Evolutionary conservation across 805 yeast genomes (phyloP).

Genomic region (Metschnikowia gelsemii): DNA sequence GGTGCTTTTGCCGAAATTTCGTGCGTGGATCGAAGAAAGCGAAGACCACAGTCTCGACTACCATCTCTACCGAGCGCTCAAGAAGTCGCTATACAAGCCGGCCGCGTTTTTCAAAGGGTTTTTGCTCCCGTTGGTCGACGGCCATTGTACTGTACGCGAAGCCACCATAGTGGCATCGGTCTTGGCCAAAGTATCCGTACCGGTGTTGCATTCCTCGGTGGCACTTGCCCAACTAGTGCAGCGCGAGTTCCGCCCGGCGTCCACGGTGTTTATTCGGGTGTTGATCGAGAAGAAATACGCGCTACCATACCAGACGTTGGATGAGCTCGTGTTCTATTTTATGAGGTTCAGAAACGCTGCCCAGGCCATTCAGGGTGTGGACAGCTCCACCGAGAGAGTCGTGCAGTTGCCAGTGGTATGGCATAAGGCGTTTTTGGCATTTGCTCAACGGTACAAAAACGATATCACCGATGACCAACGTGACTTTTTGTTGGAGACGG

Average conservation of each 20-base stretch:
- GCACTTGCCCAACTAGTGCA: conserved; percentile 79
- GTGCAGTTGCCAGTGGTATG: conserved; percentile 87
- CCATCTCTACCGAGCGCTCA: conserved; percentile 87
- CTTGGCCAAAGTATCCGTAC: conserved; percentile 83
- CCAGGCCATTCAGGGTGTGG: too few relatives aligned
- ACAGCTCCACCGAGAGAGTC: conserved; percentile 36
- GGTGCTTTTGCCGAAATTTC: conserved; percentile 69
- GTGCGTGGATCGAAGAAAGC: conserved; percentile 66
- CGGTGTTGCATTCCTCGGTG: conserved; percentile 93
- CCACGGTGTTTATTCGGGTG: conserved; percentile 85
- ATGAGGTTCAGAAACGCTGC: conserved; percentile 78
- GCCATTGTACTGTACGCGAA: conserved; percentile 87
- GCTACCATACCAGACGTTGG: conserved; percentile 93
- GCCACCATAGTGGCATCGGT: conserved; percentile 95
- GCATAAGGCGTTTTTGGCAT: conserved; percentile 94
- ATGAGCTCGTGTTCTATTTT: conserved; percentile 90
- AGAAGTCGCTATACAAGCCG: conserved; percentile 93
- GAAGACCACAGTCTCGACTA: conserved; percentile 82
- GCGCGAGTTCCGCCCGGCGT: conserved; percentile 85
- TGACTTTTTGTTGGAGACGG: conserved; percentile 87
- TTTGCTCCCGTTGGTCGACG: conserved; percentile 83
- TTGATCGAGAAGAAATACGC: conserved; percentile 94
- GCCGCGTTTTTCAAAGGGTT: conserved; percentile 97
- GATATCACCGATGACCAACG: conserved; percentile 99
- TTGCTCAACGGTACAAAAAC: conserved; percentile 94